Conservation (phyloP, 495 filamentous ascomycete species). For the Annulohypoxylon stygium region DNA sequence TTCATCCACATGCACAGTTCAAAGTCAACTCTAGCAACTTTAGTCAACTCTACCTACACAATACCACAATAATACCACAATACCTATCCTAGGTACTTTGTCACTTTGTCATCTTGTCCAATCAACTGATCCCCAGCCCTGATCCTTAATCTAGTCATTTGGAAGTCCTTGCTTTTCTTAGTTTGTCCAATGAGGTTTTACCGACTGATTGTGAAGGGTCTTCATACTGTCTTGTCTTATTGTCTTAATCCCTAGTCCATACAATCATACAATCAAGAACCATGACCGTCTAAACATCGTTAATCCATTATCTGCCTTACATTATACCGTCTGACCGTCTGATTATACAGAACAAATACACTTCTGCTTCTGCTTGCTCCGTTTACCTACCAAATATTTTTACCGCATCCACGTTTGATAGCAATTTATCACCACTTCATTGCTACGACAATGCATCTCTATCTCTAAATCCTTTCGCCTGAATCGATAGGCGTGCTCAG, state of each 20-base stretch:
- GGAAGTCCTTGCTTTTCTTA: constrained; percentile 18
- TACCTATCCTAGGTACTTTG: background rate
- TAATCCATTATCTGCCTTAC: constrained; percentile 12
- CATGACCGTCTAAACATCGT: too few species aligned
- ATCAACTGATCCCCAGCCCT: constrained; percentile 37
- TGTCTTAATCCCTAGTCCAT: background rate
- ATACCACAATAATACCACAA: too few species aligned
- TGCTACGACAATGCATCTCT: constrained; percentile 33
- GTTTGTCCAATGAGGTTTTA: constrained; percentile 9
- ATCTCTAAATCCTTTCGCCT: constrained; percentile 28
- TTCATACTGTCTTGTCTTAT: background rate
- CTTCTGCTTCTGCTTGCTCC: constrained; percentile 1
- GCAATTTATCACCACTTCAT: constrained; percentile 11
- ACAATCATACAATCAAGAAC: background rate
- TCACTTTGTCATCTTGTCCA: constrained; percentile 15
- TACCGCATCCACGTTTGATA: background rate
- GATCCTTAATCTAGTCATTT: constrained; percentile 31
- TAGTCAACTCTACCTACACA: constrained; percentile 24
- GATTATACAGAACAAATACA: constrained; percentile 16
- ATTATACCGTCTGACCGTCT: background rate
- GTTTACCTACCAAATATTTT: background rate
- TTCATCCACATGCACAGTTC: constrained; percentile 21
- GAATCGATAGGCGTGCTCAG: constrained; percentile 22
- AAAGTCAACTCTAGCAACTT: constrained; percentile 21
- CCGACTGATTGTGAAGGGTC: background rate